Evolutionary conservation across 441 rosid genomes (phyloP).

Genomic region (Daphne laureola): DNA sequence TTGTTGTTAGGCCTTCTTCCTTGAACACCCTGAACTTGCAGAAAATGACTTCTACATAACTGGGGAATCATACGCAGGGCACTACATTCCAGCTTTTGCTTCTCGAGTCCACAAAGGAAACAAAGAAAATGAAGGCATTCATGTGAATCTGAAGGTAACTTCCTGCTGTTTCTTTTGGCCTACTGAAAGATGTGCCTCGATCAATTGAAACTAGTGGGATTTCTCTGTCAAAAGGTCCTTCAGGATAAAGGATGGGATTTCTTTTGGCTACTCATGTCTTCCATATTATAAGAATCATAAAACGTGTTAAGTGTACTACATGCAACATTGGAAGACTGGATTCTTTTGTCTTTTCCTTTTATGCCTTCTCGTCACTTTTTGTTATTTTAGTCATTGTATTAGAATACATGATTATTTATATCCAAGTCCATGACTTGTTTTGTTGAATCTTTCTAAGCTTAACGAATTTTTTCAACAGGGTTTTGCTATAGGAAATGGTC

Average conservation of each 20-base stretch:
- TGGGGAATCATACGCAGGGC: constrained; percentile 98
- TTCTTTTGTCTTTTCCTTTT: neutral
- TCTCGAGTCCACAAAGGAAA: constrained; percentile 81
- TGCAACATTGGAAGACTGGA: no score
- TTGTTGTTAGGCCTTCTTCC: constrained; percentile 67
- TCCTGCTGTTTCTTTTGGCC: neutral
- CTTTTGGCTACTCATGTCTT: no score
- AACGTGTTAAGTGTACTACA: no score
- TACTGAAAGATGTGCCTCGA: no score
- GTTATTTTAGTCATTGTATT: neutral
- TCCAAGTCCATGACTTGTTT: constrained; percentile 2
- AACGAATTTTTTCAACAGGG: constrained; percentile 49
- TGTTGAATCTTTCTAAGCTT: constrained; percentile 10
- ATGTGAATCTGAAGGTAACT: constrained; percentile 75
- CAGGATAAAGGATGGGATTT: no score
- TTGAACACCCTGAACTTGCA: constrained; percentile 71
- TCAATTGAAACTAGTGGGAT: no score
- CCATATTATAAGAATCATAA: no score
- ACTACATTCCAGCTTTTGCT: constrained; percentile 97
- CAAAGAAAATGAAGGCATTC: constrained; percentile 85
- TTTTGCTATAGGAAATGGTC: constrained; percentile 95
- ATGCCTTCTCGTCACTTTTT: neutral
- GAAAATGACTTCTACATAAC: constrained; percentile 84
- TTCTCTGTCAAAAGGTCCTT: no score
- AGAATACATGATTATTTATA: neutral